Percentiles rank a stretch among this genome's conserved stretches.
Evolutionary conservation across 2,329 filamentous ascomycete species (phyloP).

Genomic region (Cadophora malorum): DNA sequence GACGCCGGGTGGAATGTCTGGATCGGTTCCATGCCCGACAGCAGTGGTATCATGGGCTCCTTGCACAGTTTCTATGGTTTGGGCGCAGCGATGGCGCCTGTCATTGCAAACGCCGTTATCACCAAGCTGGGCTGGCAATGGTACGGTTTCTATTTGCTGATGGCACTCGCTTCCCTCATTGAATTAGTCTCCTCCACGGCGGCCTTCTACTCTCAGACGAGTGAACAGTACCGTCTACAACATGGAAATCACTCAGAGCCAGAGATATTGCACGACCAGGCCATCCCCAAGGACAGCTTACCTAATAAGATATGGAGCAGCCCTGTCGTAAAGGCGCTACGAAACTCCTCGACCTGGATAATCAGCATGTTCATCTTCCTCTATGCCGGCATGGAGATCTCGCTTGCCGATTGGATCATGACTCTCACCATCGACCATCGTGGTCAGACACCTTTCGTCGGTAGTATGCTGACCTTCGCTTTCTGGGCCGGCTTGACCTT

Average conservation of each 20-base stretch:
- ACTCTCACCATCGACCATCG: not conserved
- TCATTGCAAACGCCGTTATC: slow-evolving; percentile 67
- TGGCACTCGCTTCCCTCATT: slow-evolving; percentile 48
- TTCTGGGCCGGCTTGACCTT: not conserved
- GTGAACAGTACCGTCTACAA: not conserved
- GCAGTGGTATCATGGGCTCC: slow-evolving; percentile 77
- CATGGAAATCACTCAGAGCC: not conserved
- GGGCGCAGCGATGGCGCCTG: slow-evolving; percentile 71
- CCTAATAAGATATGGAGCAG: not conserved
- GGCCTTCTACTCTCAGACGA: not conserved
- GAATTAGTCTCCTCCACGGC: not conserved
- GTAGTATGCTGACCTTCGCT: not conserved
- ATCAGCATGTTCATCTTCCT: slow-evolving; percentile 74
- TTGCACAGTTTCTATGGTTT: slow-evolving; percentile 76
- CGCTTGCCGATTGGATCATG: slow-evolving; percentile 77
- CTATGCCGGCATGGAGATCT: slow-evolving; percentile 81
- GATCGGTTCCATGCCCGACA: slow-evolving; percentile 68
- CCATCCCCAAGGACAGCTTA: not conserved
- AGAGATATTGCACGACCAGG: not conserved
- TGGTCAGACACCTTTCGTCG: not conserved
- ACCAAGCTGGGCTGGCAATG: slow-evolving; percentile 66
- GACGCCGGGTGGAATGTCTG: slow-evolving; percentile 66
- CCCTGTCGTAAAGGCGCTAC: slow-evolving; percentile 40
- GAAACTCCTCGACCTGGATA: slow-evolving; percentile 67
- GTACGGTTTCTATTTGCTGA: slow-evolving; percentile 79